phyloP scores from a whole-genome alignment of 2,329 filamentous ascomycete genomes.

The Ophiostoma sp. region DNA sequence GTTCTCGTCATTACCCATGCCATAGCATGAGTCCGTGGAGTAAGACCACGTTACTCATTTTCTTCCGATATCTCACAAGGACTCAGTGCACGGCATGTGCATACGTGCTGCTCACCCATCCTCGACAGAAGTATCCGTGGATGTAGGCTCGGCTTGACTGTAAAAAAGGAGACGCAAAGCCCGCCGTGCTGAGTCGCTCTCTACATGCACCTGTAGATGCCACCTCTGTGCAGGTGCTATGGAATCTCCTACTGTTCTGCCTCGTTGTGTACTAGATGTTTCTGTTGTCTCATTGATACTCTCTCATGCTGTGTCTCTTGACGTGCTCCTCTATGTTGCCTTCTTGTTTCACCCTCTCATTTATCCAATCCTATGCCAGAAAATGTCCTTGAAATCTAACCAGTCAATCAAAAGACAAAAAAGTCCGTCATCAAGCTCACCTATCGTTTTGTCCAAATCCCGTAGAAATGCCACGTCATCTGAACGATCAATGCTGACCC shows the following conservation, averaged over 20 bases:
- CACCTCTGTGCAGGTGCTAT: too few species aligned
- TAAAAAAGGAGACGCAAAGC: neutral
- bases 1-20: too few species aligned
- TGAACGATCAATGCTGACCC: neutral
- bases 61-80: constrained; percentile 10
- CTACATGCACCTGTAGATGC: neutral
- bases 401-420: neutral
- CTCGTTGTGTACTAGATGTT: too few species aligned
- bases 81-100: neutral
- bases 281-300: too few species aligned
- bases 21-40: neutral
- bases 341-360: too few species aligned
- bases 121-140: neutral
- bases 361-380: too few species aligned
- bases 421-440: too few species aligned
- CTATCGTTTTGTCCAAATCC: too few species aligned
- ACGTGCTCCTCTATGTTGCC: too few species aligned
- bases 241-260: too few species aligned
- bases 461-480: neutral
- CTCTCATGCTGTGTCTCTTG: neutral
- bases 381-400: neutral
- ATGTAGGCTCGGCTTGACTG: neutral
- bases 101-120: neutral
- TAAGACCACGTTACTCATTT: neutral
- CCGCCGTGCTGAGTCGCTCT: neutral